Conservation (phyloP, 441 rosid genomes). For the Populus hybrid region DNA sequence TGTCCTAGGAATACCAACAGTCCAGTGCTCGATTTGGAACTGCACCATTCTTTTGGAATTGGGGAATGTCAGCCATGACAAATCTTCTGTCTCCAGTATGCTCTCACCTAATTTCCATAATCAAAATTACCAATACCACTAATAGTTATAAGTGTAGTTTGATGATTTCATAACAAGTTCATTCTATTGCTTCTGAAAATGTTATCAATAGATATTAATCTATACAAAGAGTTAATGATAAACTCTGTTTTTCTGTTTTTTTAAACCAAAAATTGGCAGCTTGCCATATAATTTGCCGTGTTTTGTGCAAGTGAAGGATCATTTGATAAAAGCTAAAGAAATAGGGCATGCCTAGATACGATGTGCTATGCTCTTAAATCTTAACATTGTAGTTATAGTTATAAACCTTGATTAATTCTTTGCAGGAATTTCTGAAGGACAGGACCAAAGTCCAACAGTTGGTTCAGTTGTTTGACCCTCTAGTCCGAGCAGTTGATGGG, state of each 20-base stretch:
- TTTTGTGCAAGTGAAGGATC: background rate
- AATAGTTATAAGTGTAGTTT: background rate
- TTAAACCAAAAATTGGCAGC: background rate
- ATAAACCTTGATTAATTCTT: constrained; percentile 11
- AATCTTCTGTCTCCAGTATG: constrained; percentile 69
- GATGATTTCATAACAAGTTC: background rate
- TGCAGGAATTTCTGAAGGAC: constrained; percentile 74
- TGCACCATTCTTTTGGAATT: constrained; percentile 93
- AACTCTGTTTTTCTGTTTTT: background rate
- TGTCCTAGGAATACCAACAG: constrained; percentile 75
- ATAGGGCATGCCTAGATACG: too few species aligned
- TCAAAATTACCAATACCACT: background rate
- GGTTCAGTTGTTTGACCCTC: constrained; percentile 75
- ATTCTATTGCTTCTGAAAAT: background rate
- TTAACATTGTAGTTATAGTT: background rate
- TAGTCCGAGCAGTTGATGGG: constrained; percentile 78
- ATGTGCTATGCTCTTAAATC: background rate
- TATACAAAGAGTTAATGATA: background rate
- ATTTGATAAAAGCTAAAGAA: background rate
- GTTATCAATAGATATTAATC: background rate
- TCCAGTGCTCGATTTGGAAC: constrained; percentile 96
- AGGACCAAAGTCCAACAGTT: constrained; percentile 70
- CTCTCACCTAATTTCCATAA: background rate
- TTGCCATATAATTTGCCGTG: background rate
- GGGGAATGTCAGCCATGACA: constrained; percentile 92